Conservation (phyloP, 371 early-diverging fungal species). For the Umbelopsis sp. region DNA sequence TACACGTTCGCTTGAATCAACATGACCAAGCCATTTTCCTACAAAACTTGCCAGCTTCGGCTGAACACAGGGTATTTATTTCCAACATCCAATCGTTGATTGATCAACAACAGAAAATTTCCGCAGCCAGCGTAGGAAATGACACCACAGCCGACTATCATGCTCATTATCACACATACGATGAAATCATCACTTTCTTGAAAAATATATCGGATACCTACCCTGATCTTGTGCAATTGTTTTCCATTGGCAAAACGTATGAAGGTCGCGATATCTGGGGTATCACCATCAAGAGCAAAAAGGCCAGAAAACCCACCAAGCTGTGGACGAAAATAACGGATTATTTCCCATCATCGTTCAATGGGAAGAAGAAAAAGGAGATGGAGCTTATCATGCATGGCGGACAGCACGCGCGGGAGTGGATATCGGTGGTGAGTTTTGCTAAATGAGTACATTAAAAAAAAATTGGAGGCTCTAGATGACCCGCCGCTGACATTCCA, state of each 20-base stretch:
- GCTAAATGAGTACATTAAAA: not conserved
- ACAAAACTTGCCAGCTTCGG: not conserved
- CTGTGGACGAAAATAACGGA: slow-evolving; percentile 21
- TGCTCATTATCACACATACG: slow-evolving; percentile 20
- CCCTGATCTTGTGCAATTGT: slow-evolving; percentile 34
- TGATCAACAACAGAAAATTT: slow-evolving; percentile 2
- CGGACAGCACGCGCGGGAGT: slow-evolving; percentile 16
- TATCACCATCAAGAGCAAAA: slow-evolving; percentile 31
- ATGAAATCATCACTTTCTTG: slow-evolving; percentile 18
- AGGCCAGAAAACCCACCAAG: not conserved
- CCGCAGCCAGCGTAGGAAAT: not conserved
- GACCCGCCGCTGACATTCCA: not conserved
- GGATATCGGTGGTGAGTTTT: slow-evolving; percentile 1
- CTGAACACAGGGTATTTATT: not conserved
- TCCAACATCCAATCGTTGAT: not conserved
- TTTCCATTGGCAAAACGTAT: slow-evolving; percentile 41
- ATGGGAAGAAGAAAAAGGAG: slow-evolving; percentile 3
- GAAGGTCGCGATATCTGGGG: slow-evolving; percentile 48
- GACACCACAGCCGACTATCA: not conserved
- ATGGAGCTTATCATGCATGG: slow-evolving; percentile 21
- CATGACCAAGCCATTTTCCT: not conserved
- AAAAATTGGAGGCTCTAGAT: not conserved
- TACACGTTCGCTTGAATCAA: not conserved
- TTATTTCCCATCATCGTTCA: not conserved
- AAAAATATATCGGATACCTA: slow-evolving; percentile 19